These are phyloP conservation scores for Tuctoria greenei DNA, from an alignment of 176 grass and related monocot species.

Conservation along the genomic window DNA sequence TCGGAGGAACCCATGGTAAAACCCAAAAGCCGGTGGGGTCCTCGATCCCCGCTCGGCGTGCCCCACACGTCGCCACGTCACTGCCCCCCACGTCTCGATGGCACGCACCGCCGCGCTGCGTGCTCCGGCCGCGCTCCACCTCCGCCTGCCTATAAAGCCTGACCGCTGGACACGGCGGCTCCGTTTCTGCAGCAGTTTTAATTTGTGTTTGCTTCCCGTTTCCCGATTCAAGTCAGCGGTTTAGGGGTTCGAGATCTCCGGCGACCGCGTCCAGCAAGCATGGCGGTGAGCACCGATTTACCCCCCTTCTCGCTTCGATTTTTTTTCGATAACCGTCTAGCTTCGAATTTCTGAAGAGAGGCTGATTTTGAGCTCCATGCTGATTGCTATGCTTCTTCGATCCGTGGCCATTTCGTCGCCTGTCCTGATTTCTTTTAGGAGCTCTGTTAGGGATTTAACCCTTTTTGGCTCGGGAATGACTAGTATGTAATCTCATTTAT, in stretches of 20 bases:
- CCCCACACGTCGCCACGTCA: slow-evolving; percentile 40
- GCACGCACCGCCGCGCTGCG: slow-evolving; percentile 18
- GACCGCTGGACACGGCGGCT: background rate
- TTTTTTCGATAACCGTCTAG: no score
- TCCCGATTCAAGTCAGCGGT: slow-evolving; percentile 42
- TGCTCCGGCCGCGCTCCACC: slow-evolving; percentile 10
- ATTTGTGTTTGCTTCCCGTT: slow-evolving; percentile 12
- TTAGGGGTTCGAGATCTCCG: slow-evolving; percentile 49
- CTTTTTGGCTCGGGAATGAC: no score
- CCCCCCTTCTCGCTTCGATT: background rate
- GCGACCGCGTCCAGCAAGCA: slow-evolving; percentile 7
- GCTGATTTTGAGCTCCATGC: background rate
- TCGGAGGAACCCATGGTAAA: slow-evolving; percentile 22
- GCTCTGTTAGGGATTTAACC: background rate
- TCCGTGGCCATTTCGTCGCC: background rate
- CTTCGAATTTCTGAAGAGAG: background rate
- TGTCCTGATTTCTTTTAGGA: background rate
- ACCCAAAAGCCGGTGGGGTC: background rate
- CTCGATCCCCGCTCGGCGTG: background rate
- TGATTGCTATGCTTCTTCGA: background rate
- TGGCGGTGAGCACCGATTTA: slow-evolving; percentile 38
- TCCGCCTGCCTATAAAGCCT: background rate
- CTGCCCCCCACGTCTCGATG: slow-evolving; percentile 17
- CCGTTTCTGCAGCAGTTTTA: background rate
- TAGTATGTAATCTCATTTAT: no score